phyloP scores from a whole-genome alignment of 2,329 filamentous ascomycete genomes.

The Neocucurbitaria cava region DNA sequence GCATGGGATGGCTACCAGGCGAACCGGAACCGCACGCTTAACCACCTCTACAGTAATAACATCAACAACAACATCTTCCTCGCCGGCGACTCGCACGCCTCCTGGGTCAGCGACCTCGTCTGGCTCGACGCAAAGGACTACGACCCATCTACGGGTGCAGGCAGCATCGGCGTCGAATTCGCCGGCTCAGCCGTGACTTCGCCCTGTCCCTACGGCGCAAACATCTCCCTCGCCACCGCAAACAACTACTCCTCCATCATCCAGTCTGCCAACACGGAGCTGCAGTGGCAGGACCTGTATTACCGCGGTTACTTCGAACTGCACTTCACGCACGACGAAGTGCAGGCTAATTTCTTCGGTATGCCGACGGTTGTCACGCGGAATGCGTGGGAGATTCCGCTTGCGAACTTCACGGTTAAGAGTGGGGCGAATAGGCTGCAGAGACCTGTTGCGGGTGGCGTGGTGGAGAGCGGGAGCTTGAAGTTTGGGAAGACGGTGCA shows the following conservation, averaged over 20 bases:
- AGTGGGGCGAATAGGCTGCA: slow-evolving; percentile 66
- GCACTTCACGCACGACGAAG: slow-evolving; percentile 58
- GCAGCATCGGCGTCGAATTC: slow-evolving; percentile 57
- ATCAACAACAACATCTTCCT: slow-evolving; percentile 78
- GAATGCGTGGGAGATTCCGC: slow-evolving; percentile 68
- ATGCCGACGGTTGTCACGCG: slow-evolving; percentile 65
- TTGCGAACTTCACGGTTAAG: slow-evolving; percentile 74
- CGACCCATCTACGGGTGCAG: slow-evolving; percentile 48
- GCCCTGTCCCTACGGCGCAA: slow-evolving; percentile 64
- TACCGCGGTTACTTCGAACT: slow-evolving; percentile 78
- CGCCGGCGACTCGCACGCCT: slow-evolving; percentile 72
- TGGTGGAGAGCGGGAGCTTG: slow-evolving; percentile 64
- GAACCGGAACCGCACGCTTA: slow-evolving; percentile 74
- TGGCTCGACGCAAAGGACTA: slow-evolving; percentile 54
- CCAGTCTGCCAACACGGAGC: slow-evolving; percentile 62
- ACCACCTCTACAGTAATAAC: slow-evolving; percentile 70
- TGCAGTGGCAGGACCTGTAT: slow-evolving; percentile 77
- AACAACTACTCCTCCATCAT: slow-evolving; percentile 50
- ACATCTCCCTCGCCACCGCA: slow-evolving; percentile 61
- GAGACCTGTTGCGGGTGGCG: slow-evolving; percentile 57
- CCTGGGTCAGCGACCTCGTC: slow-evolving; percentile 60
- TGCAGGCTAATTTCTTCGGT: slow-evolving; percentile 71
- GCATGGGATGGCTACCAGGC: slow-evolving; percentile 71
- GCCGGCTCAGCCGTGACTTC: slow-evolving; percentile 72
- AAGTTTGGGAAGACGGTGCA: slow-evolving; percentile 53